Base-by-base conservation (phyloP, 73 alveolate species). In the Paraurostyla sp. region DNA sequence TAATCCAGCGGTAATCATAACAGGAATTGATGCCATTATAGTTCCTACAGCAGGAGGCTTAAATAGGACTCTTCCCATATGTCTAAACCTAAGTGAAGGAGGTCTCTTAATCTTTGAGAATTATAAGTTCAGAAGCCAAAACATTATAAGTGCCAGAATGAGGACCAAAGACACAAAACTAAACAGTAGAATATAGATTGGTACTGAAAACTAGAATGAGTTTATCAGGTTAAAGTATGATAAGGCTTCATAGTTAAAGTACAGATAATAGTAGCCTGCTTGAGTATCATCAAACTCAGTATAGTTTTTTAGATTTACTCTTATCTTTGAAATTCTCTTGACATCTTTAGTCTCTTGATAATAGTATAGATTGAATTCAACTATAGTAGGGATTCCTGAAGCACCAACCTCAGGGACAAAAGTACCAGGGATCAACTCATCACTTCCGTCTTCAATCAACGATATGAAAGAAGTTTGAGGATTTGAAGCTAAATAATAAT, bases 11-110 rank as follows among this genome's bases (percentile, higher is more conserved):
- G 91, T 80, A 0, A 76, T 62, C 49, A 90, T 23, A 50, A 80
- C 91, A 41, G 97, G 97, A 9, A 83, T 38, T 13, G 73, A 23
- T n/a, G 92, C 97, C 62, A 78, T 43, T 11, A 83, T 35, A 16
- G 92, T 60, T 18, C 97, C 97, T 9, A 59, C 2, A 0, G 97
- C 85, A 30, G 97, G 97, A 7, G 95, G 97, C 0, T 80, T 62
- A 56, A 92, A 69, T 30, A 84, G 27, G 45, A 89, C 97, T 40
- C 85, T 16, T 6, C 78, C 84, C 93, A 87, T 82, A 50, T 82
- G 92, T 54, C 30, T 81, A 60, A 92, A 89, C 71, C 92, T 91
- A 59, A 92, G 65, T 0, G 68, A 63, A 0, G 97, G 97, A 0
- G 94, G 93, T 25, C 80, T 85, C 76, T 71, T 80, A 33, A 48